Evolutionary conservation across 495 filamentous ascomycete genomes (phyloP).

Genomic region (Penicillium arizonense): DNA sequence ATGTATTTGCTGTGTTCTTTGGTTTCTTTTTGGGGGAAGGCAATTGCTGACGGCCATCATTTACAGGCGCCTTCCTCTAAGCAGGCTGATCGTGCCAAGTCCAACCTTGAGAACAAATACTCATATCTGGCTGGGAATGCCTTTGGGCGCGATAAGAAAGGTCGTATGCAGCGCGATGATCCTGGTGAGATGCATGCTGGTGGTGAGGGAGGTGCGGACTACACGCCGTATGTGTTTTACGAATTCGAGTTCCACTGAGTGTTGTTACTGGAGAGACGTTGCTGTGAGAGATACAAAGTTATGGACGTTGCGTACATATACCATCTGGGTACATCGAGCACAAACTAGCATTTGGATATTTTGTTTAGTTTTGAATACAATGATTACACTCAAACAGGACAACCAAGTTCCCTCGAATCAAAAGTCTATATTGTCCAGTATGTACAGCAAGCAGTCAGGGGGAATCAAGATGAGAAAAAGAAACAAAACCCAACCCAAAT

Average conservation of each 20-base stretch:
- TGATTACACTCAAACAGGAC: too few relatives aligned
- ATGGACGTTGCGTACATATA: conserved; percentile 29
- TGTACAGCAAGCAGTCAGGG: conserved; percentile 16
- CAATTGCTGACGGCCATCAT: not conserved
- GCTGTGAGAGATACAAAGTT: not conserved
- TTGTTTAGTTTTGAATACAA: not conserved
- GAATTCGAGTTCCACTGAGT: conserved; percentile 73
- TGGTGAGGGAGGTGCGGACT: conserved; percentile 72
- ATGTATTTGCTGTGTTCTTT: conserved; percentile 28
- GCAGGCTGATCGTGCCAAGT: conserved; percentile 75
- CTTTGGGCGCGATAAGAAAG: conserved; percentile 91
- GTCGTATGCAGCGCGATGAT: conserved; percentile 85
- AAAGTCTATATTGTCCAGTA: conserved; percentile 12
- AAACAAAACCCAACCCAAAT: conserved; percentile 9
- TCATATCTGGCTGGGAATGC: conserved; percentile 94
- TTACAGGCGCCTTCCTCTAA: conserved; percentile 72
- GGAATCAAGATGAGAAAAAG: conserved; percentile 10
- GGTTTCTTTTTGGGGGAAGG: not conserved
- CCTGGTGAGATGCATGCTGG: conserved; percentile 78
- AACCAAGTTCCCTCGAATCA: not conserved
- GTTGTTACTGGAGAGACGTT: not conserved
- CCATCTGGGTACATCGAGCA: conserved; percentile 26
- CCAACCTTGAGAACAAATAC: conserved; percentile 78
- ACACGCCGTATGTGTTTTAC: conserved; percentile 96
- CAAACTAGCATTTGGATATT: conserved; percentile 18